Evolutionary conservation across 352 stramenopile genomes (phyloP).

Genomic region (Phytopythium helicoides): DNA sequence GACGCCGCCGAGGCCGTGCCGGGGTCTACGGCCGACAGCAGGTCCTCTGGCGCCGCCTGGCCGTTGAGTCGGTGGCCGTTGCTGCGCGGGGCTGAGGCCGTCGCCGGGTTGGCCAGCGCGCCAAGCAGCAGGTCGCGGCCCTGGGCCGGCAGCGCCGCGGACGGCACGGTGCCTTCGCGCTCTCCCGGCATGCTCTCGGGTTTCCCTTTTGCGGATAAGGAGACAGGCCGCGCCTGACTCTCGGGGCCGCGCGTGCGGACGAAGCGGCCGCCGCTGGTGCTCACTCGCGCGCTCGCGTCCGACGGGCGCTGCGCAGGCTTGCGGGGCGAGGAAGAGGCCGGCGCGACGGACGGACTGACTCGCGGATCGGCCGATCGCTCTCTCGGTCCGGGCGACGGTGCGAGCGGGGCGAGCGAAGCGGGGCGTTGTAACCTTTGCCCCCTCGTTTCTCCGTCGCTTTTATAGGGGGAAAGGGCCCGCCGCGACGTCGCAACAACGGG

Average conservation of each 20-base stretch:
- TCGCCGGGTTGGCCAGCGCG: slow-evolving; percentile 21
- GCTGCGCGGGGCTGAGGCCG: slow-evolving; percentile 2
- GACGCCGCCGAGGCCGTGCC: slow-evolving; percentile 7
- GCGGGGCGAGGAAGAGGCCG: neutral
- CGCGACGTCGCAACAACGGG: no score
- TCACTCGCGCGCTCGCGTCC: no score
- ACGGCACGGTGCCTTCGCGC: slow-evolving; percentile 5
- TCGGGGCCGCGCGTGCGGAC: no score
- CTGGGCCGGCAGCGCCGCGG: slow-evolving; percentile 29
- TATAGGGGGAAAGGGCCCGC: neutral
- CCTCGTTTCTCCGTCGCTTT: slow-evolving; percentile 17
- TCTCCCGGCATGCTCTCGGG: slow-evolving; percentile 17
- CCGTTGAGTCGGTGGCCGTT: slow-evolving; percentile 2
- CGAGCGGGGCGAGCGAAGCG: neutral
- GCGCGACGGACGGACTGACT: slow-evolving; percentile 17
- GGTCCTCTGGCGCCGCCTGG: slow-evolving; percentile 3
- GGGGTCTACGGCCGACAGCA: slow-evolving; percentile 6
- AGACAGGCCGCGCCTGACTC: no score
- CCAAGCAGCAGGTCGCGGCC: slow-evolving; percentile 44
- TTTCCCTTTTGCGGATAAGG: no score
- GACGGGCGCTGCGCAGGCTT: neutral
- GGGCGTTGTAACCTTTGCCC: slow-evolving; percentile 2
- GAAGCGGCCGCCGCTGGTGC: no score
- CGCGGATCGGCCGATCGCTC: slow-evolving; percentile 7
- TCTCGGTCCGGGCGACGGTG: slow-evolving; percentile 1